phyloP scores from a whole-genome alignment of 2,329 filamentous ascomycete species.

The Alternaria metachromatica region DNA sequence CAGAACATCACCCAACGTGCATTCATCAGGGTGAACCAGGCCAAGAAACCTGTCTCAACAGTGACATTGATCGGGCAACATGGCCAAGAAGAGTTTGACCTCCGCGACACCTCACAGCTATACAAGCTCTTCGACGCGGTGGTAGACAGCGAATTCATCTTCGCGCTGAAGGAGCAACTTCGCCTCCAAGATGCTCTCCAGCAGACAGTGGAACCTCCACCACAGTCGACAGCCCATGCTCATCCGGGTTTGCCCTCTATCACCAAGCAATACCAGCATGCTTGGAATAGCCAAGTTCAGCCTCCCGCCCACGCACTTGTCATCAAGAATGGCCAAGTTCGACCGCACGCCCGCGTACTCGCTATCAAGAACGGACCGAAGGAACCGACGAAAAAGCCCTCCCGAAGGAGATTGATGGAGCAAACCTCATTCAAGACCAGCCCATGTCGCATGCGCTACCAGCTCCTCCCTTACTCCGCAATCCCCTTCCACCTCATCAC shows the following conservation, averaged over 20 bases:
- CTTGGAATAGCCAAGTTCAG: neutral
- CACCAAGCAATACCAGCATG: neutral
- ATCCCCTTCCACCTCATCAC: neutral
- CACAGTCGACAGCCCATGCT: neutral
- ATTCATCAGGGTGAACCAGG: neutral
- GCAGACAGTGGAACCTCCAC: neutral
- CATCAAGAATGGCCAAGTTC: neutral
- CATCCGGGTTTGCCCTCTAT: neutral
- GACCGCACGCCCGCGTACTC: neutral
- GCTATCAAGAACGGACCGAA: neutral
- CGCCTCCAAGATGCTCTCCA: neutral
- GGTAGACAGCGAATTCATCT: neutral
- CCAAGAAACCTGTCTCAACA: neutral
- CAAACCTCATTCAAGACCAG: neutral
- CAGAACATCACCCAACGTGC: neutral
- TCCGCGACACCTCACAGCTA: neutral
- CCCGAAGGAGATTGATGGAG: neutral
- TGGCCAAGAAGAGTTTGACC: neutral
- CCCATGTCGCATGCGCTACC: neutral
- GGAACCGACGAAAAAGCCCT: neutral
- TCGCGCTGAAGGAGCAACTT: neutral
- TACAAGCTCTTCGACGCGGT: neutral
- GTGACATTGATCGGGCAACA: neutral
- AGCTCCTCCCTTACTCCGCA: neutral
- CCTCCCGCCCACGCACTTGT: neutral